A percentile compares a stretch with the other conserved stretches of the same genome.
phyloP scores from a whole-genome alignment of 306 rosid genomes.

The Dryas drummondii region DNA sequence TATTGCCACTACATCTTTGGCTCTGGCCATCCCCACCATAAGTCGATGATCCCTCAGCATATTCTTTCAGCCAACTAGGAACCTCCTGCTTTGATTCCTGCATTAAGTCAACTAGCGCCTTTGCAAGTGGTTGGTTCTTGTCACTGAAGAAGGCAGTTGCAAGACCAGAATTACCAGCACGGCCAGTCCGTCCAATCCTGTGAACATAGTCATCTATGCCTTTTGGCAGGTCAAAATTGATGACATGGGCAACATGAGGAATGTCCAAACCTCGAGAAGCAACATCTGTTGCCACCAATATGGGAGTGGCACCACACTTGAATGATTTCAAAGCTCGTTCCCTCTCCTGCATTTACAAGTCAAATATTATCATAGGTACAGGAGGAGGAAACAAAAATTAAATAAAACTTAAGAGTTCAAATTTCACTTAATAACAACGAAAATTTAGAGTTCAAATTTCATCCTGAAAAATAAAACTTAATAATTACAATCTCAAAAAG shows the following conservation, averaged over 20 bases:
- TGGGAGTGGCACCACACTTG: conserved; percentile 34
- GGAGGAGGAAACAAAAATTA: background rate
- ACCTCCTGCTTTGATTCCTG: conserved; percentile 39
- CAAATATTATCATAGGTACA: background rate
- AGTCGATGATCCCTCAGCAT: conserved; percentile 18
- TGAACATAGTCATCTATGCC: conserved; percentile 47
- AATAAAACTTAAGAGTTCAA: too few species aligned
- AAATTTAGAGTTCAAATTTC: background rate
- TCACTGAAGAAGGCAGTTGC: conserved; percentile 47
- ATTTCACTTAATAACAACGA: background rate
- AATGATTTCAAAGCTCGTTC: conserved; percentile 36
- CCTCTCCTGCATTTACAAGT: conserved; percentile 27
- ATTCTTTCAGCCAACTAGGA: conserved; percentile 39
- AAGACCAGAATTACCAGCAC: conserved; percentile 47
- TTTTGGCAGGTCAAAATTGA: conserved; percentile 48
- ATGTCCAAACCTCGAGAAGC: conserved; percentile 47
- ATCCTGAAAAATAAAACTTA: background rate
- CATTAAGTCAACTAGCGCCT: conserved; percentile 38
- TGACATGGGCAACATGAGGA: conserved; percentile 40
- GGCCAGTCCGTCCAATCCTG: conserved; percentile 47
- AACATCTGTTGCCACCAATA: conserved; percentile 38
- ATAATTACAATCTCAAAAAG: background rate
- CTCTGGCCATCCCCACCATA: conserved; percentile 6
- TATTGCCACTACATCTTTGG: conserved; percentile 18
- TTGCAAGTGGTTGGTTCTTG: conserved; percentile 38